Evolutionary conservation across 805 yeast genomes (phyloP).

Genomic region (Metschnikowia cubensis): DNA sequence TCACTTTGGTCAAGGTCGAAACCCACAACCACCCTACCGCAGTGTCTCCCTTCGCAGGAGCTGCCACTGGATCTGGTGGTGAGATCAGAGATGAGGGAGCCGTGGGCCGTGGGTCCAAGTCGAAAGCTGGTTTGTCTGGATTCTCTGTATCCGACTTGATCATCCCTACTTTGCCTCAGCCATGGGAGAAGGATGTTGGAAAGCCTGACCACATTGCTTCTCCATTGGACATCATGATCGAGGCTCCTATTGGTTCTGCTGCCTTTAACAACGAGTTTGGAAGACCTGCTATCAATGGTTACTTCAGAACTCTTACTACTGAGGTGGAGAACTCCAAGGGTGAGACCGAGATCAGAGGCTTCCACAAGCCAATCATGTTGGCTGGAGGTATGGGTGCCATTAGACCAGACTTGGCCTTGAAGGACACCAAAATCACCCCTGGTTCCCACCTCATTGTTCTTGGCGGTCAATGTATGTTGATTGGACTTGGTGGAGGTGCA

Average conservation of each 20-base stretch:
- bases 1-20: slow-evolving; percentile 91
- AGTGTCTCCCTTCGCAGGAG: slow-evolving; percentile 98
- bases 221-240: slow-evolving; percentile 89
- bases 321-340: slow-evolving; percentile 60
- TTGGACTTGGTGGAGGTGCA: slow-evolving; percentile 99
- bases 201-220: slow-evolving; percentile 92
- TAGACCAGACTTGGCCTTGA: slow-evolving; percentile 87
- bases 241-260: slow-evolving; percentile 97
- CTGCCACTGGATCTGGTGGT: slow-evolving; percentile 99
- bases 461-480: slow-evolving; percentile 97
- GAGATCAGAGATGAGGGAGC: slow-evolving; percentile 99
- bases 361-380: slow-evolving; percentile 98
- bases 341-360: slow-evolving; percentile 80
- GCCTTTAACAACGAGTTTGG: slow-evolving; percentile 99
- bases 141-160: slow-evolving; percentile 85
- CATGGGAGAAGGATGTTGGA: slow-evolving; percentile 93
- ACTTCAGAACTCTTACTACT: slow-evolving; percentile 91
- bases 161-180: slow-evolving; percentile 82
- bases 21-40: slow-evolving; percentile 99
- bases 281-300: slow-evolving; percentile 94
- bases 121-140: slow-evolving; percentile 95
- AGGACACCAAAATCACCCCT: slow-evolving; percentile 83
- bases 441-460: slow-evolving; percentile 88
- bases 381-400: slow-evolving; percentile 99
- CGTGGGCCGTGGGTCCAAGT: slow-evolving; percentile 95